Conservation (phyloP, 2,329 filamentous ascomycete species). For the Aschersonia sp. region DNA sequence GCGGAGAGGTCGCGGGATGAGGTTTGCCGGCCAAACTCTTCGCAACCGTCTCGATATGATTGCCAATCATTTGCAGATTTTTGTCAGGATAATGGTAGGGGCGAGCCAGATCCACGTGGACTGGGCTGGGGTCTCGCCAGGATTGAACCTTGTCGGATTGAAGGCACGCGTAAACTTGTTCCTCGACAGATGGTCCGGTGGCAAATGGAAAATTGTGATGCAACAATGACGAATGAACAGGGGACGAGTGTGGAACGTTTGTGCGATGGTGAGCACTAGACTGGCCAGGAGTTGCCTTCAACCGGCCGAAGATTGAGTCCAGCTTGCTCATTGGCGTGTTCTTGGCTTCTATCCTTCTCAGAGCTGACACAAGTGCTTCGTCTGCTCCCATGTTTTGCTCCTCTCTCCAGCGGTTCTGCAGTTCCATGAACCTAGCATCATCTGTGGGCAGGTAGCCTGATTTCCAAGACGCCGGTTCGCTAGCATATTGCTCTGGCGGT, state of each 20-base stretch:
- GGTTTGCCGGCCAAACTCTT: slow-evolving; percentile 28
- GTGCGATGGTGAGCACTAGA: slow-evolving; percentile 3
- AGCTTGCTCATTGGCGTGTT: slow-evolving; percentile 20
- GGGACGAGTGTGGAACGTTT: background rate
- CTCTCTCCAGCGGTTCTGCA: slow-evolving; percentile 34
- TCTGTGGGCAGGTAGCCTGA: slow-evolving; percentile 22
- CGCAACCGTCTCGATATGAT: slow-evolving; percentile 26
- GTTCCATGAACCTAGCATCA: slow-evolving; percentile 29
- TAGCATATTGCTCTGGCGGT: slow-evolving; percentile 15
- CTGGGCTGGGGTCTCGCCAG: slow-evolving; percentile 27
- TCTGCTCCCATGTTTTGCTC: slow-evolving; percentile 27
- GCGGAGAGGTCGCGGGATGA: slow-evolving; percentile 35
- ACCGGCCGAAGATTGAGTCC: slow-evolving; percentile 24
- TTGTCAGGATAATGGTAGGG: slow-evolving; percentile 26
- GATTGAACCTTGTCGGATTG: slow-evolving; percentile 25
- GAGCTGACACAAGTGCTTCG: slow-evolving; percentile 26
- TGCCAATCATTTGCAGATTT: slow-evolving; percentile 25
- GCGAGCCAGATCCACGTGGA: slow-evolving; percentile 17
- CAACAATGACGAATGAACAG: background rate
- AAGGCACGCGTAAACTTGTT: slow-evolving; percentile 28
- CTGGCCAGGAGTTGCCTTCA: slow-evolving; percentile 9
- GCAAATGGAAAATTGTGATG: slow-evolving; percentile 15
- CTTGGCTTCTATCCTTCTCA: slow-evolving; percentile 26
- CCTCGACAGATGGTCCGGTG: slow-evolving; percentile 20
- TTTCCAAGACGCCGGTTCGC: slow-evolving; percentile 11